These are phyloP conservation scores for Colletotrichum graminicola DNA, from an alignment of 2,329 filamentous ascomycete genomes.

Conservation along the genomic window DNA sequence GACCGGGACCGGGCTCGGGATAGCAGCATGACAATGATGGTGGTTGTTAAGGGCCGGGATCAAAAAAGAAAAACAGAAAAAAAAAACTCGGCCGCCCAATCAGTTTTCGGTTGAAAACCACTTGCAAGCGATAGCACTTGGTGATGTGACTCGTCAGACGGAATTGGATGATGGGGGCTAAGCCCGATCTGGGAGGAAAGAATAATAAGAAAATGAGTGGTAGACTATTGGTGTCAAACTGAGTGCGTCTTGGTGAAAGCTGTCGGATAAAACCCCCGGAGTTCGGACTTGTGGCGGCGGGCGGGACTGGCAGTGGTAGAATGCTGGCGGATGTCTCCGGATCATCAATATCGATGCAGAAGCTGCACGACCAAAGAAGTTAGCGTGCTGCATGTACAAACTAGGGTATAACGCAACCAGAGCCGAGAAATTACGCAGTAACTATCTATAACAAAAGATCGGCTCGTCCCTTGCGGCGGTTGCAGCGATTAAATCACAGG, in stretches of 20 bases:
- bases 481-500: background rate
- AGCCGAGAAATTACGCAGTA: background rate
- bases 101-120: background rate
- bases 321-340: background rate
- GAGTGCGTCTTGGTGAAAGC: background rate
- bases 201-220: background rate
- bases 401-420: background rate
- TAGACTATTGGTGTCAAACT: background rate
- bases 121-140: background rate
- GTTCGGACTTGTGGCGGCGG: background rate
- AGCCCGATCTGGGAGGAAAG: background rate
- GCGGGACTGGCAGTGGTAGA: background rate
- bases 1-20: slow-evolving; percentile 14
- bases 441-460: background rate
- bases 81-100: background rate
- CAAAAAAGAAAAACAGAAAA: no score
- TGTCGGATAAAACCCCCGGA: slow-evolving; percentile 21
- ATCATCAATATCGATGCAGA: background rate
- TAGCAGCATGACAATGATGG: slow-evolving; percentile 17
- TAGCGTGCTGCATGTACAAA: background rate
- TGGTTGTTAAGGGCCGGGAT: background rate
- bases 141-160: background rate
- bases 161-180: background rate
- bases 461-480: background rate
- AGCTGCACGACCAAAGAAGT: background rate